Base-by-base conservation (phyloP, 306 rosid species). In the Cucurbita moschata region DNA sequence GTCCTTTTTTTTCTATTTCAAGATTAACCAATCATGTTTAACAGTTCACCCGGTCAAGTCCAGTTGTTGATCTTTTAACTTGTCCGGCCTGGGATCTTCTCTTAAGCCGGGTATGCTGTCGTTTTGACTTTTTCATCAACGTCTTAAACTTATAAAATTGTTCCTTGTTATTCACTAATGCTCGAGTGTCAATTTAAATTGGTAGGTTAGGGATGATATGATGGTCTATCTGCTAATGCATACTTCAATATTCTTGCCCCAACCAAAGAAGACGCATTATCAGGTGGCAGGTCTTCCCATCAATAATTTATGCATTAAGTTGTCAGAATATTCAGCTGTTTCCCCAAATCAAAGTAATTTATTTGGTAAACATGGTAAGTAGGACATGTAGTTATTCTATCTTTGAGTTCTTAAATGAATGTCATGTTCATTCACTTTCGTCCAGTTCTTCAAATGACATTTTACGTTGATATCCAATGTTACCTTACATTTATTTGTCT, bases 281-380 rank as follows among this genome's bases (percentile, higher is more conserved):
- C 98, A 92, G 83, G 87, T 92, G 79, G 81, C 86, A 54, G 98
- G 98, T 65, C 78, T 74, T 49, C 82, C 91, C n/a, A 77, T 86
- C 60, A 86, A 60, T 68, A 6, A 44, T 52, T 63, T 81, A 46
- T 87, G 87, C 86, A 71, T 60, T 39, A 77, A 84, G 67, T 69
- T 14, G 76, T 62, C 72, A 2, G 79, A 79, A 62, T 19, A 61
- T 49, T 66, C 69, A 14, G 58, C 77, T 6, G 79, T 78, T 68
- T 52, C 82, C 77, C 75, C n/a, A 61, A 3, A 47, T 74, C 84
- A 78, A 64, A 75, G 15, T 13, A 21, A 47, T 47, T 46, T 47
- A 68, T 68, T 13, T 14, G 52, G 73, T 47, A 49, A 12, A 44
- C 42, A 37, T 9, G 90, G 94, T 89, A 86, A 85, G 79, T 16